Conservation (phyloP, 495 filamentous ascomycete species). For the Talaromyces thailandensis region DNA sequence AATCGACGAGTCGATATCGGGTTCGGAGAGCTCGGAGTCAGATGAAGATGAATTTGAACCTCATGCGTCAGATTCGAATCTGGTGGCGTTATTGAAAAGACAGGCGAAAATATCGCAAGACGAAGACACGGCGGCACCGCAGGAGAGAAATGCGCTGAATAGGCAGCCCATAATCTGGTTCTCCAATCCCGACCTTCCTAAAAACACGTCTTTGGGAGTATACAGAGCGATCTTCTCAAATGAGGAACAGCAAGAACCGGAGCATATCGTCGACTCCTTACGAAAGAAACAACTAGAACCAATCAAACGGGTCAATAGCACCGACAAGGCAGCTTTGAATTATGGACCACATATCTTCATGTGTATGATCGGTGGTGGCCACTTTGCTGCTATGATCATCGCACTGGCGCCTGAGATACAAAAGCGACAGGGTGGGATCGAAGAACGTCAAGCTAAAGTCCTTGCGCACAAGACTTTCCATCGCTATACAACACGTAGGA, state of each 20-base stretch:
- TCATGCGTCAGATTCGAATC: constrained; percentile 50
- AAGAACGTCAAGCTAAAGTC: constrained; percentile 74
- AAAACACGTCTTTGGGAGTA: constrained; percentile 71
- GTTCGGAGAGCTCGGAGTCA: constrained; percentile 53
- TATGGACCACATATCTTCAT: constrained; percentile 80
- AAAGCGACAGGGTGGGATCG: constrained; percentile 57
- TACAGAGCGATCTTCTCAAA: constrained; percentile 77
- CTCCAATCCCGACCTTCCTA: constrained; percentile 59
- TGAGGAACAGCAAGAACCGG: constrained; percentile 55
- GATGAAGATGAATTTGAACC: constrained; percentile 46
- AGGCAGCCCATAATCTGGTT: constrained; percentile 83
- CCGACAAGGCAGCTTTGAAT: constrained; percentile 38
- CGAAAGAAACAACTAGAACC: constrained; percentile 67
- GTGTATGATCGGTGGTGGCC: constrained; percentile 97
- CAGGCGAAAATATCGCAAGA: constrained; percentile 61
- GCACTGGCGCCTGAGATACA: constrained; percentile 72
- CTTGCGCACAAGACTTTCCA: constrained; percentile 97
- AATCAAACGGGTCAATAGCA: constrained; percentile 36
- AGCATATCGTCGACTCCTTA: constrained; percentile 53
- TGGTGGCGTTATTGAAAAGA: constrained; percentile 69
- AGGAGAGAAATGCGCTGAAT: constrained; percentile 46
- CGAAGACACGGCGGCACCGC: constrained; percentile 37
- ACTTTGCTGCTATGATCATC: constrained; percentile 94
- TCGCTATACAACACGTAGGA: constrained; percentile 88
- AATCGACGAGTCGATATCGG: constrained; percentile 85